Evolutionary conservation across 805 yeast genomes (phyloP), one percentile per base, ranked within the genome.

Genomic region (Metschnikowia shivogae): DNA sequence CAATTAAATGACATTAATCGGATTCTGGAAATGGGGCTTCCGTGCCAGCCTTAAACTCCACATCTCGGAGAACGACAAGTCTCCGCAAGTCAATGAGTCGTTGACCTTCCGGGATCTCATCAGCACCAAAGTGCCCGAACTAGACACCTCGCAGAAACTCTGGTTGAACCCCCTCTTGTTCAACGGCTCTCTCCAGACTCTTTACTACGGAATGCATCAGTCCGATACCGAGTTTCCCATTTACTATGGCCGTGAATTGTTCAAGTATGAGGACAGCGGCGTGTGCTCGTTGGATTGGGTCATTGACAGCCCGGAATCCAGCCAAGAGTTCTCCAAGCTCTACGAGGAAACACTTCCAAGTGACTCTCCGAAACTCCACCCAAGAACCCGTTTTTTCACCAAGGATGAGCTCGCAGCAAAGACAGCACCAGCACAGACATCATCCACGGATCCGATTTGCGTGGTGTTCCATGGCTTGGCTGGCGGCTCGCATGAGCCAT

Each of bases 401-500:
- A 37, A 63, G 44, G 52, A 49, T 2, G 92, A 84, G 59, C 52
- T 77, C 36, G 61, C 54, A 55, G 40, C 55, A 42, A 33, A 44
- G 22, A 49, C 47, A 9, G 44, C 42, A 4, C 40, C 42, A 6
- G 53, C 39, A 19, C 52, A 48, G 31, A 33, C 26, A 5, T 66
- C 65, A 14, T 68, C 64, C 39, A 53, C 69, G 3, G 72, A 62
- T 39, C 95, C 95, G 2, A 68, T 88, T 57, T 67, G 84, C 13
- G 74, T 87, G 27, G 65, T 78, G 3, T 63, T 85, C 34, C 95
- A 88, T 59, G 96, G 96, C 0, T 74, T 87, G 32, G 82, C 86
- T 1, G 96, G 96, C 5, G 93, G 95, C 0, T 82, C 90, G n/a
- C 86, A 83, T 50, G 95, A 87, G 59, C 73, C 85, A 6, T 81